Conservation (phyloP, 495 filamentous ascomycete genomes). For the Neurospora pannonica region DNA sequence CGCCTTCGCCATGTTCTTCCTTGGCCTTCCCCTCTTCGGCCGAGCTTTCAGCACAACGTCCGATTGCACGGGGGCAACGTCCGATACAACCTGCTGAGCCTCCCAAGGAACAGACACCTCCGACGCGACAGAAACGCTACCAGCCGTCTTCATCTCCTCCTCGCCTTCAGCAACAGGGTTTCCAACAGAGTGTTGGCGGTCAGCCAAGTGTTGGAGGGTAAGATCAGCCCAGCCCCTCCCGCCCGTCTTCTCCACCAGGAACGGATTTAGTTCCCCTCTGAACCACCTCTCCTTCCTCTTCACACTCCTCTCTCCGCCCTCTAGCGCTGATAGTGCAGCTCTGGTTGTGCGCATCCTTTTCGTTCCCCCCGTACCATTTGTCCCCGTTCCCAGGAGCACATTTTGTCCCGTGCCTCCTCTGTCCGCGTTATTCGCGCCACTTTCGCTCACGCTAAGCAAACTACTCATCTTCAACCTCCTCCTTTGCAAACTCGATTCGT, state of each 20-base stretch:
- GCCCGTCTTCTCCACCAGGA: slow-evolving; percentile 56
- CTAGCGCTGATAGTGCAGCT: slow-evolving; percentile 70
- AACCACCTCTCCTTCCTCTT: slow-evolving; percentile 77
- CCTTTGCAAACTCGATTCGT: slow-evolving; percentile 60
- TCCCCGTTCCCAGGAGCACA: background rate
- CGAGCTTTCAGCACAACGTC: background rate
- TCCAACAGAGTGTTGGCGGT: background rate
- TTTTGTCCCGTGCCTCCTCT: background rate
- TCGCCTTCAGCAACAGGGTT: background rate
- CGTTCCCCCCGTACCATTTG: background rate
- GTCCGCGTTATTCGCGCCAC: slow-evolving; percentile 34
- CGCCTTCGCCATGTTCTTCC: background rate
- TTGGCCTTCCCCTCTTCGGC: background rate
- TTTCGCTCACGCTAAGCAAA: slow-evolving; percentile 41
- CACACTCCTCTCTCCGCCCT: slow-evolving; percentile 64
- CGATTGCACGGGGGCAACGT: background rate
- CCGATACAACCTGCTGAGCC: background rate
- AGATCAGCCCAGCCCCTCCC: slow-evolving; percentile 53
- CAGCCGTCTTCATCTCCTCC: background rate
- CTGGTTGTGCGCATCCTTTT: slow-evolving; percentile 70
- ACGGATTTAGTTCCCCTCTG: slow-evolving; percentile 51
- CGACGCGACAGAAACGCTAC: background rate
- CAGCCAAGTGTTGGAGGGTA: background rate
- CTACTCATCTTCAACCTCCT: slow-evolving; percentile 54
- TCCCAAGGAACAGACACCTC: background rate